Evolutionary conservation across 2,329 filamentous ascomycete species (phyloP).

Genomic region (Cladosporium sp.): DNA sequence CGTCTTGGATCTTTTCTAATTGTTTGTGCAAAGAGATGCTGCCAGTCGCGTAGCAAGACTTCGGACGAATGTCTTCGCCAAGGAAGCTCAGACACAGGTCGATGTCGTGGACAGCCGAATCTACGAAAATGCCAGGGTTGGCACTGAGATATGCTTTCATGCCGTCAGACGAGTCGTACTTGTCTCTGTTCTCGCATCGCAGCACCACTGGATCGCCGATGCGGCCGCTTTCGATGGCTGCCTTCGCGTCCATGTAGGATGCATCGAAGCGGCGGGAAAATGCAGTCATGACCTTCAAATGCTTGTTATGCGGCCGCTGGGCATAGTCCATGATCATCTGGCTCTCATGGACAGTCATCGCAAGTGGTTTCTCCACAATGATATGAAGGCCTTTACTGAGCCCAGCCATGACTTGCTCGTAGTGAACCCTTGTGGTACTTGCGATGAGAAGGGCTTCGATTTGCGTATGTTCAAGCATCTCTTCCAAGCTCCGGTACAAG

Average conservation of each 20-base stretch:
- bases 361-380: background rate
- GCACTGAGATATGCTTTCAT: slow-evolving; percentile 22
- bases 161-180: background rate
- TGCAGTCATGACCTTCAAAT: slow-evolving; percentile 44
- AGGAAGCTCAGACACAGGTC: slow-evolving; percentile 42
- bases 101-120: slow-evolving; percentile 43
- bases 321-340: background rate
- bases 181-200: background rate
- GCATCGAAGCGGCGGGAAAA: slow-evolving; percentile 44
- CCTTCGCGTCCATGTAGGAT: slow-evolving; percentile 38
- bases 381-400: background rate
- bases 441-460: background rate
- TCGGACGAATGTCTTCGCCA: slow-evolving; percentile 38
- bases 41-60: slow-evolving; percentile 41
- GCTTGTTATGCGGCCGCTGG: slow-evolving; percentile 27
- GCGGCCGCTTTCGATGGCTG: slow-evolving; percentile 34
- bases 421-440: background rate
- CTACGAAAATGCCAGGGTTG: slow-evolving; percentile 43
- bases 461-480: background rate
- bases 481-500: background rate
- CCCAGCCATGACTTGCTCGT: background rate
- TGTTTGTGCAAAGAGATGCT: slow-evolving; percentile 40
- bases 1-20: slow-evolving; percentile 41
- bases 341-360: background rate
- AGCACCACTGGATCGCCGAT: slow-evolving; percentile 31